Base-by-base conservation (phyloP, 2,329 filamentous ascomycete genomes). In the Colletotrichum magnum region DNA sequence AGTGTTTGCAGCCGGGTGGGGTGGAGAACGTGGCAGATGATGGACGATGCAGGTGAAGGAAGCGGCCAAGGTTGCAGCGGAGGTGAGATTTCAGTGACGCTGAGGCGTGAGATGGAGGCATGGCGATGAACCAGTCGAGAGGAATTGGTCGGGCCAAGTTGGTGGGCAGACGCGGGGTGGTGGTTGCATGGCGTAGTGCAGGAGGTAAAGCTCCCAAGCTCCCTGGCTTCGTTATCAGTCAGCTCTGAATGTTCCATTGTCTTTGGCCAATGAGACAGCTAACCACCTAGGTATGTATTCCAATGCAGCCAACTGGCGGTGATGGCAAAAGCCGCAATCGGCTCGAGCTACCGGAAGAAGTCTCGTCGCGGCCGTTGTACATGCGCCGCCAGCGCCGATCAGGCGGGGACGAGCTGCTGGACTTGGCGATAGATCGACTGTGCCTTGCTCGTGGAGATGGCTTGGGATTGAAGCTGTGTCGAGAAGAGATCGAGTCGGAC, bases 301-400 rank as follows among this genome's bases (percentile, higher is more conserved):
- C 32, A 36, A 36, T 36, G 32, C 32, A 39, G 10, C n/a, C 21
- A 57, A 32, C 26, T 48, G 21, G 9, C 28, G 3, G n/a, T 36
- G 13, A 54, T 28, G 60, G 9, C n/a, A 16, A 48, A 21, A 41
- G 66, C 67, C 51, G 62, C 67, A 66, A 61, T 57, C 67, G 43
- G 57, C 43, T 66, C 13, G 7, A 45, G n/a, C 36, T 60, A 16
- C 62, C 67, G 57, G 56, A 61, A 61, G 7, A 60, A 21, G 56
- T 5, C 13, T 32, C 39, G 51, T 48, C 51, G 36, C 18, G 43
- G 62, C 63, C 67, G 62, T 69, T 69, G 21, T 47, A 32, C 60
- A 41, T 56, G 56, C 62, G 62, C 32, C 32, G 32, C 32, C n/a
- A 26, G 51, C 47, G 56, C 36, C 62, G 62, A 66, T 69, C 56